These are phyloP conservation scores for Colletotrichum tofieldiae DNA, from an alignment of 2,329 filamentous ascomycete species.

Conservation along the genomic window DNA sequence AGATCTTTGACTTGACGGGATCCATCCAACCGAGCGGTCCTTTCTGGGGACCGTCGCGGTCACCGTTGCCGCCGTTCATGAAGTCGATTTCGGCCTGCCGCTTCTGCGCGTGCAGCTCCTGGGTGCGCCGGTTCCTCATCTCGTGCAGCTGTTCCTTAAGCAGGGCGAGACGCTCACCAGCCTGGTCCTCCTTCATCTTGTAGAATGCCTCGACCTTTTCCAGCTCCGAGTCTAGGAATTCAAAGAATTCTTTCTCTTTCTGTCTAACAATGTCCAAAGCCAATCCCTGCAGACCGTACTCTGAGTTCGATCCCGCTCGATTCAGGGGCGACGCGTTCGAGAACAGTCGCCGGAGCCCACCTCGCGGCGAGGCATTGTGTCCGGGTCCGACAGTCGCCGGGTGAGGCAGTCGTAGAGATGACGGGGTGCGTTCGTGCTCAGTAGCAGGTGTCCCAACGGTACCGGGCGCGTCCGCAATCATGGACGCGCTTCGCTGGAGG, in stretches of 20 bases:
- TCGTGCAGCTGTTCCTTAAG: constrained; percentile 91
- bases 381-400: constrained; percentile 32
- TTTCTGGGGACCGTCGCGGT: constrained; percentile 47
- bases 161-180: constrained; percentile 77
- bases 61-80: constrained; percentile 46
- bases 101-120: constrained; percentile 73
- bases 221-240: constrained; percentile 86
- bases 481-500: constrained; percentile 57
- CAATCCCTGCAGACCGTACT: constrained; percentile 62
- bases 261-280: constrained; percentile 74
- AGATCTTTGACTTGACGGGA: constrained; percentile 69
- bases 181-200: constrained; percentile 88
- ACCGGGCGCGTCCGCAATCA: constrained; percentile 21
- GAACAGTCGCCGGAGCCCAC: constrained; percentile 58
- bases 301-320: constrained; percentile 54
- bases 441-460: background rate
- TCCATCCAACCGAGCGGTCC: constrained; percentile 61
- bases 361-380: constrained; percentile 25
- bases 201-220: constrained; percentile 96
- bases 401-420: constrained; percentile 29
- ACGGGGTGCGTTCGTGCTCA: constrained; percentile 24
- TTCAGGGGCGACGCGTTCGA: constrained; percentile 56
- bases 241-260: constrained; percentile 87
- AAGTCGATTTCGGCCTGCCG: constrained; percentile 52
- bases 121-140: constrained; percentile 87